Evolutionary conservation across 2,329 filamentous ascomycete species (phyloP), one percentile per base, ranked within the genome.

Genomic region (Geosmithia morbida): DNA sequence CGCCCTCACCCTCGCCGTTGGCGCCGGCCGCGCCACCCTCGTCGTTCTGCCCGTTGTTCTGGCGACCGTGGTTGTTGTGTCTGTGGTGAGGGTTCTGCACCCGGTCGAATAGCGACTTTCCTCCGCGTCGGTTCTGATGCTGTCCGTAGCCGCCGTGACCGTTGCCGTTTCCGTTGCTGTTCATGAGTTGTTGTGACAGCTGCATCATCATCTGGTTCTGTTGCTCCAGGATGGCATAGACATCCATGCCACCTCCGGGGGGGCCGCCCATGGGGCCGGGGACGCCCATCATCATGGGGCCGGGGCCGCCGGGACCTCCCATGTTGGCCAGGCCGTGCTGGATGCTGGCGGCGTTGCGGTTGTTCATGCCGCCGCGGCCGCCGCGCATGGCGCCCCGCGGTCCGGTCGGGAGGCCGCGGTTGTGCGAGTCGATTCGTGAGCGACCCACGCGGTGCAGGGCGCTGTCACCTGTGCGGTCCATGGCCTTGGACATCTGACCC

Each of bases 131-230:
- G 19, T 41, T 41, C 8, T 46, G 10, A 13, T 37, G 33, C 19
- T 45, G 29, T 26, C 33, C 45, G 33, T 37, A 37, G 18, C 45
- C 45, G 14, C 45, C 30, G 4, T n/a, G 26, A 6, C 58, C 78
- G 69, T 53, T 71, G 65, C 54, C 69, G 57, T 29, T 29, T 69
- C 22, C 41, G 41, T 39, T 33, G 46, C 40, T 71, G 60, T 75
- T 76, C 59, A 83, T 70, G 54, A 77, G 62, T 56, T 79, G 75
- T 55, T 81, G 74, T 54, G 79, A 75, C 56, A 87, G 72, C 56
- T 89, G 83, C 48, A 79, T 77, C 78, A 95, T 87, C 78, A 94
- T 85, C 50, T 83, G 79, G 45, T 85, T 86, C 59, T 94, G 87
- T 59, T 94, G 85, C 64, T 94, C 86, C 52, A 92, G 76, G 68